Base-by-base conservation (phyloP, 306 rosid genomes). In the Trifolium dubium region DNA sequence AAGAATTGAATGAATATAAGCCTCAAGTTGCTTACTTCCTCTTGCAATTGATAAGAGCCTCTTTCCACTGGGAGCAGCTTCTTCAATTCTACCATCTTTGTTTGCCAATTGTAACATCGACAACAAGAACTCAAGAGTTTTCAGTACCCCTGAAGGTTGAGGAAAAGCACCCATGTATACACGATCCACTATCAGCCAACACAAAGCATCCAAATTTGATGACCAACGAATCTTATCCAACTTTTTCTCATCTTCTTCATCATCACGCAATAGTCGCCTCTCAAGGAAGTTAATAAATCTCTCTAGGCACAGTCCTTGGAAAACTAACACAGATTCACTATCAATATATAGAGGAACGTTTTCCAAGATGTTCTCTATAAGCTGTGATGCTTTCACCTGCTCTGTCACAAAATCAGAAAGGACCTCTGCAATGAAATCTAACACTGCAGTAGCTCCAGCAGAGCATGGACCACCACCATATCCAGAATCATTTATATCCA, bases 391-490 rank as follows among this genome's bases (percentile, higher is more conserved):
- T 79, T 95, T 95, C 49, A 89, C 68, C 83, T 95, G 99, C 85
- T 90, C 98, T 3, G 96, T 90, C 92, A 89, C 84, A 82, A 88
- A 85, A 76, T 95, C 98, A 40, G 99, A 85, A 81, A 95, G 98
- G 80, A 95, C 97, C 87, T 95, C 99, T 77, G 93, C 98, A 81
- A 90, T 85, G 74, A 95, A 89, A 85, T 95, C 99, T 79, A 95
- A 84, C 73, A 95, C 89, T 34, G 99, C 99, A 56, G 92, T 87
- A 59, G 98, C 98, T 81, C 97, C 98, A 2, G 99, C 97, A 59
- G 92, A 88, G 83, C 99, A 95, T 69, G 99, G 98, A 78, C 99
- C 99, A 61, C 99, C 99, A 28, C 99, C 99, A 85, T 92, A 95
- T 71, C 99, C 99, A 79, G 88, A 87, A 70, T 95, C 97, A 77